Percentiles rank a stretch among this genome's conserved stretches.
Evolutionary conservation across 306 rosid species (phyloP).

Genomic region (Arachis stenosperma): DNA sequence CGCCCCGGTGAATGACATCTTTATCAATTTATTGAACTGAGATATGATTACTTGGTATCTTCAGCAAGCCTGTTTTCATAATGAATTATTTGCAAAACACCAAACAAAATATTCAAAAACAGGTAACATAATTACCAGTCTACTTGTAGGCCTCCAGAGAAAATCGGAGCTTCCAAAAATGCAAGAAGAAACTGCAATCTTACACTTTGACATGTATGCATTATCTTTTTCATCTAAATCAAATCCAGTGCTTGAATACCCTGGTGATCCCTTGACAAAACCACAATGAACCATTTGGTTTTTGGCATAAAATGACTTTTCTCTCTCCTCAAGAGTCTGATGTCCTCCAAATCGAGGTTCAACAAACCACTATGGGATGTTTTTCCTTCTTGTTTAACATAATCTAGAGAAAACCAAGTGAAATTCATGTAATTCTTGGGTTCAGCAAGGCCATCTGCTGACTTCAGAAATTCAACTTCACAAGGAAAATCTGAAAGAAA

Average conservation of each 20-base stretch:
- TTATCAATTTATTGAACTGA: constrained; percentile 20
- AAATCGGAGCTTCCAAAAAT: constrained; percentile 95
- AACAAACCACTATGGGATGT: constrained; percentile 36
- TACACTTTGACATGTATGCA: constrained; percentile 71
- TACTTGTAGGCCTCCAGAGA: constrained; percentile 87
- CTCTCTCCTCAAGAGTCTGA: constrained; percentile 76
- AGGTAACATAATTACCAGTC: constrained; percentile 55
- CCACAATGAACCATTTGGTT: constrained; percentile 88
- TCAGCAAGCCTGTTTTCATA: constrained; percentile 11
- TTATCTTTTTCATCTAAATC: constrained; percentile 72
- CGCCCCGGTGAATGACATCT: not conserved
- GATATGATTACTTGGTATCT: not conserved
- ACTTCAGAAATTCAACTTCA: constrained; percentile 61
- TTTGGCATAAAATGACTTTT: constrained; percentile 68
- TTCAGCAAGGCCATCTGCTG: constrained; percentile 66
- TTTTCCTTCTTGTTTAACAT: constrained; percentile 60
- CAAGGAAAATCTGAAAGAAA: constrained; percentile 78
- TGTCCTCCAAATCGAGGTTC: constrained; percentile 89
- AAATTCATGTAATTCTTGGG: constrained; percentile 60
- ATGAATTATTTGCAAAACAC: constrained; percentile 18
- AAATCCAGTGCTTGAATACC: constrained; percentile 75
- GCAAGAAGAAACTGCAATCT: constrained; percentile 90
- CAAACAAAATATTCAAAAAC: not conserved
- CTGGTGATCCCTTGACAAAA: constrained; percentile 66
- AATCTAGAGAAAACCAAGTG: constrained; percentile 65